Base-by-base conservation (phyloP, 495 filamentous ascomycete genomes). In the Bacidia gigantensis region DNA sequence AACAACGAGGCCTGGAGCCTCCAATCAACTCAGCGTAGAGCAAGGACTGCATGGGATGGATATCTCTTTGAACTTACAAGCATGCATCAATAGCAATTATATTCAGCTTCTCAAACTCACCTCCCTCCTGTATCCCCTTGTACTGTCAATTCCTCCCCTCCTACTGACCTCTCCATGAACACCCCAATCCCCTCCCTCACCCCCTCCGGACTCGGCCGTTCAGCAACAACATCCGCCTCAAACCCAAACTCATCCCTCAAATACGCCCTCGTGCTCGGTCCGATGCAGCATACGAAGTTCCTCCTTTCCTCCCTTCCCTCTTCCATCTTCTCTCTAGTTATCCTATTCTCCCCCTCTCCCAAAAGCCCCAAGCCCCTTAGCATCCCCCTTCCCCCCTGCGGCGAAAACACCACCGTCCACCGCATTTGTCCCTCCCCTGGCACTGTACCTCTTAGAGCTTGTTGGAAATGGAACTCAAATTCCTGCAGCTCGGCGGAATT, bases 351-450 rank as follows among this genome's bases (percentile, higher is more conserved):
- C 25, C 59, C 59, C 25, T 64, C 60, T 54, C 82, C 74, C 24
- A 84, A 62, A 50, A 79, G 54, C 17, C 69, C 77, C 58, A 95
- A 63, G 26, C 72, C 76, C 49, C 75, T 67, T 3, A 96, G 69
- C 83, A 95, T 85, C 58, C 78, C 81, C 64, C 84, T 81, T 58
- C 87, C 92, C 1, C 86, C 89, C 18, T 82, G 88, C 1, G 92
- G 88, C 39, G 89, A 96, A 59, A 99, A 99, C 7, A 97, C 84
- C 11, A 95, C 86, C 1, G 89, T 80, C 89, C 92, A 97, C 57
- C 83, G 72, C 26, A 51, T 58, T 26, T 59, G 51, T 35, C 62
- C 64, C 17, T 60, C 50, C 23, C 20, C 17, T 26, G 2, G 17
- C 41, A 7, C 25, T 11, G 68, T 80, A 45, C 66, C 56, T n/a